Evolutionary conservation across 805 yeast genomes (phyloP), one percentile per base, ranked within the genome.

Genomic region (Candida quercuum): DNA sequence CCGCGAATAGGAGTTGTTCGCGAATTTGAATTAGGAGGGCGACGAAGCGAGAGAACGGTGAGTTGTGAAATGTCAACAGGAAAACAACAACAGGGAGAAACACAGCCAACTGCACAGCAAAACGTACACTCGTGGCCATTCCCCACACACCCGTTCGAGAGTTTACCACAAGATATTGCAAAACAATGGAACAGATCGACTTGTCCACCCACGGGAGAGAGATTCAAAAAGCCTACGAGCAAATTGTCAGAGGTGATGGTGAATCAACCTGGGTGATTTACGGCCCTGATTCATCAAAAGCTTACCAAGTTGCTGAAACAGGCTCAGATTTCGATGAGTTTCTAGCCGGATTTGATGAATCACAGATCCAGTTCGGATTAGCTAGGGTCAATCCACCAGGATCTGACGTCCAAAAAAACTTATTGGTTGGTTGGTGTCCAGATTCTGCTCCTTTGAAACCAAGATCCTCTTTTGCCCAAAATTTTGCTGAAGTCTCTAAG

Each of bases 341-440:
- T 55, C 78, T 86, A 28, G 78, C 75, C 26, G 76, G 84, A 44
- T 91, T 93, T 58, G 82, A 80, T 49, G 97, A 91, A 48, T 84
- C 94, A 3, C 76, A 78, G 41, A 86, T 89, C 42, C 95, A 89
- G 66, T 93, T 81, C 53, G 99, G 98, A 28, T 71, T 93, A 41
- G 84, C 86, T 28, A 76, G 95, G 38, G 86, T 91, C 33, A 77
- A 79, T 40, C 95, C 91, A 39, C 91, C 91, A 39, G 94, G 93
- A n/a, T 83, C 95, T 4, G 93, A 85, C 49, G 89, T 93, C 25
- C 74, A 76, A 54, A 93, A 93, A 67, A 69, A 86, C 47, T 74
- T 91, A 23, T 67, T 93, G 33, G 70, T 93, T 27, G 98, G 97
- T 36, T 91, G 96, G 96, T 86, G 95, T 64, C 99, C 99, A 6